Base-by-base conservation (phyloP, 306 rosid species). In the Quercus robur region DNA sequence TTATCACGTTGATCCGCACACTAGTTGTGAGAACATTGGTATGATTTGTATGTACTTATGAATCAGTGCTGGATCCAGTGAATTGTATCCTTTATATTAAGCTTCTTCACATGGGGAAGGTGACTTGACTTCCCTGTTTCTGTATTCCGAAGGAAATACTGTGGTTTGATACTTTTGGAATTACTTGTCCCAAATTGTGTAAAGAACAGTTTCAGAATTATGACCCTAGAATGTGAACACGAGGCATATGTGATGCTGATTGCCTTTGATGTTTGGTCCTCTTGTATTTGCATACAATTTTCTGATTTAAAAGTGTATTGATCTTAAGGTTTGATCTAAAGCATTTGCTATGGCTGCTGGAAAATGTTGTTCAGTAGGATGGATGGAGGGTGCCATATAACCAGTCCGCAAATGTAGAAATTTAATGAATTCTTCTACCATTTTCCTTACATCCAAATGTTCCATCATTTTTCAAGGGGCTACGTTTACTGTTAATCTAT, bases 101-200 rank as follows among this genome's bases (percentile, higher is more conserved):
- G 83, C 54, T 69, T 71, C 81, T 76, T 77, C 20, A 41, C 49
- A 75, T 23, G 71, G 75, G 89, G 87, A 73, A 87, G 87, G 85
- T 80, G 81, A 77, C 67, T 51, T 81, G 51, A 74, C 82, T 80
- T 75, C n/a, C 3, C 78, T 84, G 81, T 70, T 59, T 61, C 70
- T 86, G 80, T 81, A 83, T 82, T 49, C 85, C 66, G 83, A 70
- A 76, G 69, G 54, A 80, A 90, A 84, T 71, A 77, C 78, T 51
- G 56, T 6, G 58, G 78, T 77, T 70, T 69, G 78, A 83, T 81
- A 68, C 85, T 79, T 57, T 55, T 81, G 17, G 51, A 75, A 72
- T 80, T 79, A 78, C 88, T 74, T 72, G 81, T 83, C 79, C 78
- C 76, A 83, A 87, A 77, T 85, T 90, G 87, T 90, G 84, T 87